A percentile compares a stretch with the other conserved stretches of the same genome.
Evolutionary conservation across 2,329 filamentous ascomycete genomes (phyloP).

Genomic region (Fusarium vanettenii): DNA sequence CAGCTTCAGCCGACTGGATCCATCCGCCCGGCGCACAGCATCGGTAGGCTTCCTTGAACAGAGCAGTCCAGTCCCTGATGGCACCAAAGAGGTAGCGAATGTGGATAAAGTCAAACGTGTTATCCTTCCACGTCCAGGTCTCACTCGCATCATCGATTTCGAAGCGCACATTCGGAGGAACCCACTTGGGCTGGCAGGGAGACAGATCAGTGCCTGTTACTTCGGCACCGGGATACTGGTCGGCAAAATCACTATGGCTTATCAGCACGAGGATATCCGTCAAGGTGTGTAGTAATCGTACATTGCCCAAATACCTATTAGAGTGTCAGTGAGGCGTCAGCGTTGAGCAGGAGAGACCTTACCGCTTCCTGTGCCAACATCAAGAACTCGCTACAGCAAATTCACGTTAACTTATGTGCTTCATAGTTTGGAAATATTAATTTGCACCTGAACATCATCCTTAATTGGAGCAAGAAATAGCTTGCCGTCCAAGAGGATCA

Average conservation of each 20-base stretch:
- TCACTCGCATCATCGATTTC: slow-evolving; percentile 33
- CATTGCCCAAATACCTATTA: slow-evolving; percentile 26
- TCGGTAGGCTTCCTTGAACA: slow-evolving; percentile 33
- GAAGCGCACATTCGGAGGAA: slow-evolving; percentile 37
- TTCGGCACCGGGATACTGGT: slow-evolving; percentile 25
- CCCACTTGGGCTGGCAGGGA: slow-evolving; percentile 32
- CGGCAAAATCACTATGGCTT: slow-evolving; percentile 31
- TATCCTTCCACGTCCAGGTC: slow-evolving; percentile 28
- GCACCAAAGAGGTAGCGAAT: slow-evolving; percentile 37
- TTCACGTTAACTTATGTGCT: background rate
- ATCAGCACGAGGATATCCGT: background rate
- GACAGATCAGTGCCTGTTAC: slow-evolving; percentile 35
- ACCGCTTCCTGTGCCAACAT: slow-evolving; percentile 26
- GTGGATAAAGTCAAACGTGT: slow-evolving; percentile 32
- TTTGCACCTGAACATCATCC: background rate
- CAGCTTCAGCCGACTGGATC: slow-evolving; percentile 33
- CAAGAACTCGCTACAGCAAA: slow-evolving; percentile 10
- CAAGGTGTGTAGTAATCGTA: background rate
- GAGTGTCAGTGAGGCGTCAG: background rate
- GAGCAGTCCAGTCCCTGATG: slow-evolving; percentile 25
- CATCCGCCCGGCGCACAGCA: slow-evolving; percentile 35
- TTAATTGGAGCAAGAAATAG: slow-evolving; percentile 13
- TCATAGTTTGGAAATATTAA: background rate
- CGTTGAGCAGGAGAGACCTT: fast-evolving
- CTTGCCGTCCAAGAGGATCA: slow-evolving; percentile 3